Percentiles rank a stretch among this genome's conserved stretches.
Evolutionary conservation across 164 flowering plant species (phyloP).

Genomic region (Umbilicus rupestris): DNA sequence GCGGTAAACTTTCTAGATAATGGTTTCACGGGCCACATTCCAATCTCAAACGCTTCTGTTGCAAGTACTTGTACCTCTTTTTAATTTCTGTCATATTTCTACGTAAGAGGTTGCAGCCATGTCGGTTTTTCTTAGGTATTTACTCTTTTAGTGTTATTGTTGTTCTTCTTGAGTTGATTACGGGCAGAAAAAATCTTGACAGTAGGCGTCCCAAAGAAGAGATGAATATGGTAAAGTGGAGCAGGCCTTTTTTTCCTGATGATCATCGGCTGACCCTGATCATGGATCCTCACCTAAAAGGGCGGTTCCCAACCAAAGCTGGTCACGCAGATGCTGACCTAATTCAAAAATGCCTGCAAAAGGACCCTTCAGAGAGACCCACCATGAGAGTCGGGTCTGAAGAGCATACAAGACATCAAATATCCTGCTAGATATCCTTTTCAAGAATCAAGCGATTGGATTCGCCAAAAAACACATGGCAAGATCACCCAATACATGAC

Average conservation of each 20-base stretch:
- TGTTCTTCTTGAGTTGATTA: conserved; percentile 82
- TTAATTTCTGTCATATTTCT: not conserved
- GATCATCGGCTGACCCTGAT: conserved; percentile 69
- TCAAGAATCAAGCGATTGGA: conserved; percentile 55
- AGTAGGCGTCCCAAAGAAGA: conserved; percentile 70
- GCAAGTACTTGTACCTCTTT: conserved; percentile 30
- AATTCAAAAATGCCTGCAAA: conserved; percentile 72
- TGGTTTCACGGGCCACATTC: conserved; percentile 68
- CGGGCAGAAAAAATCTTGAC: conserved; percentile 79
- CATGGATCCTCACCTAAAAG: conserved; percentile 88
- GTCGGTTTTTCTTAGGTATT: too few species aligned
- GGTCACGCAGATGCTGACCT: conserved; percentile 72
- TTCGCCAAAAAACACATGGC: conserved; percentile 47
- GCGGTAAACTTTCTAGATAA: conserved; percentile 96
- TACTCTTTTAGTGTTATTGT: conserved; percentile 63
- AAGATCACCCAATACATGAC: conserved; percentile 52
- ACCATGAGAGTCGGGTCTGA: conserved; percentile 74
- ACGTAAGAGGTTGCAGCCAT: too few species aligned
- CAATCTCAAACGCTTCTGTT: conserved; percentile 46
- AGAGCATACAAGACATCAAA: conserved; percentile 71
- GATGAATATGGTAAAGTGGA: conserved; percentile 83
- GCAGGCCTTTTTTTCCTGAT: conserved; percentile 69
- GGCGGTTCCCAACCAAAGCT: conserved; percentile 72
- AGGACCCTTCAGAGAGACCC: conserved; percentile 83
- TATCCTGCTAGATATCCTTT: conserved; percentile 60